Evolutionary conservation across 2,329 filamentous ascomycete genomes (phyloP).

Genomic region (Bipolaris cookei): DNA sequence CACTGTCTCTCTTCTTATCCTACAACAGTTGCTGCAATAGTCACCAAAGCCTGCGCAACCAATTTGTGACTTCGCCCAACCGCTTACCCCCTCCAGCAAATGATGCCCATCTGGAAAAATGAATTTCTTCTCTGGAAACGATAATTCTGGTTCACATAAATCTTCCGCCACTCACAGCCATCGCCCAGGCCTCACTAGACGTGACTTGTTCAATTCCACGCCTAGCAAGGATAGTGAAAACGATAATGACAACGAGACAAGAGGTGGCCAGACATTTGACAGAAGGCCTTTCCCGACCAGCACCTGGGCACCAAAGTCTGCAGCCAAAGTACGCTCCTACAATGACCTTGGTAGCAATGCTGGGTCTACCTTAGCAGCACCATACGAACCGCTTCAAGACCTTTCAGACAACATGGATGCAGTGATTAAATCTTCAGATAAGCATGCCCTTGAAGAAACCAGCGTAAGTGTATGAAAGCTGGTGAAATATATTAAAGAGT

Average conservation of each 20-base stretch:
- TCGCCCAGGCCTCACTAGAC: neutral
- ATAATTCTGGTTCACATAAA: neutral
- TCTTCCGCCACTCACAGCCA: neutral
- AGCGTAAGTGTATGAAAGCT: neutral
- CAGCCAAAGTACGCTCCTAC: neutral
- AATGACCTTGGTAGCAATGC: neutral
- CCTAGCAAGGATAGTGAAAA: neutral
- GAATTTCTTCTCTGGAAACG: neutral
- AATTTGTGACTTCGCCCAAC: neutral
- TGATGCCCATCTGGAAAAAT: neutral
- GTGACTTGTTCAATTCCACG: neutral
- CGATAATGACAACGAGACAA: constrained; percentile 4
- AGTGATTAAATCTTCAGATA: neutral
- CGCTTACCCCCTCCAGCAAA: neutral
- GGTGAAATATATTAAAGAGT: neutral
- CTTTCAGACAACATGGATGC: neutral
- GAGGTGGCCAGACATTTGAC: constrained; percentile 3
- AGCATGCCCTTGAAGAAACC: neutral
- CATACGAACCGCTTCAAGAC: neutral
- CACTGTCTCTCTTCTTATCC: neutral
- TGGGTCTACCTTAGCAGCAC: neutral
- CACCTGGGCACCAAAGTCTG: neutral
- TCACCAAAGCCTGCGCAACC: neutral
- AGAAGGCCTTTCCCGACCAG: neutral
- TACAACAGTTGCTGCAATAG: neutral